Evolutionary conservation across 1,139 yeast genomes (phyloP).

Genomic region (Blastobotrys raffinosifermentans): DNA sequence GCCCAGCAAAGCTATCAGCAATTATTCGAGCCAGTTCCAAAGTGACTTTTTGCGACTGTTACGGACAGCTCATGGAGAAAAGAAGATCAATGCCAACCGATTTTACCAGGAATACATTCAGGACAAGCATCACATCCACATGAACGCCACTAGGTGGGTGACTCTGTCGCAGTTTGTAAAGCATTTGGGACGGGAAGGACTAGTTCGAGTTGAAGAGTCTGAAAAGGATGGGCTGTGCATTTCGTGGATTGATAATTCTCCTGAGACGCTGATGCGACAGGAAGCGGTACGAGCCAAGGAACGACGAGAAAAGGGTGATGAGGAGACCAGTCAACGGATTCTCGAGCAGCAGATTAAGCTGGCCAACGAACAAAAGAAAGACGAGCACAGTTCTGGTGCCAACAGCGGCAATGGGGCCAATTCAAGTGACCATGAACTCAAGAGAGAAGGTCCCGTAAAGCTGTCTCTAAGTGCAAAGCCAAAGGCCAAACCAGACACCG

Average conservation of each 20-base stretch:
- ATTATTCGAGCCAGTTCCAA: slow-evolving; percentile 57
- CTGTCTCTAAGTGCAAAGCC: neutral
- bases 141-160: slow-evolving; percentile 83
- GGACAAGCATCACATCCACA: slow-evolving; percentile 77
- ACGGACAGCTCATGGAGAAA: slow-evolving; percentile 71
- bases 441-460: neutral
- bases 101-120: slow-evolving; percentile 81
- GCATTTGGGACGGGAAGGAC: slow-evolving; percentile 53
- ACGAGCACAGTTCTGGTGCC: too few species aligned
- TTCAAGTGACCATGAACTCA: neutral
- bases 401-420: neutral
- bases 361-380: slow-evolving; percentile 33
- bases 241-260: slow-evolving; percentile 50
- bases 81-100: slow-evolving; percentile 69
- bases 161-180: slow-evolving; percentile 67
- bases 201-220: slow-evolving; percentile 48
- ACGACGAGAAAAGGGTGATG: slow-evolving; percentile 40
- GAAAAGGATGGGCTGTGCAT: slow-evolving; percentile 43
- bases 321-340: slow-evolving; percentile 38
- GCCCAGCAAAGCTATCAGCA: slow-evolving; percentile 47
- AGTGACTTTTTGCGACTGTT: slow-evolving; percentile 60
- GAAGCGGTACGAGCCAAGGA: slow-evolving; percentile 35
- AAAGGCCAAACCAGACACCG: neutral
- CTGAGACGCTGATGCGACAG: slow-evolving; percentile 39
- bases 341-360: slow-evolving; percentile 49